Conservation (phyloP, 495 filamentous ascomycete genomes). For the Penicillium salamii region DNA sequence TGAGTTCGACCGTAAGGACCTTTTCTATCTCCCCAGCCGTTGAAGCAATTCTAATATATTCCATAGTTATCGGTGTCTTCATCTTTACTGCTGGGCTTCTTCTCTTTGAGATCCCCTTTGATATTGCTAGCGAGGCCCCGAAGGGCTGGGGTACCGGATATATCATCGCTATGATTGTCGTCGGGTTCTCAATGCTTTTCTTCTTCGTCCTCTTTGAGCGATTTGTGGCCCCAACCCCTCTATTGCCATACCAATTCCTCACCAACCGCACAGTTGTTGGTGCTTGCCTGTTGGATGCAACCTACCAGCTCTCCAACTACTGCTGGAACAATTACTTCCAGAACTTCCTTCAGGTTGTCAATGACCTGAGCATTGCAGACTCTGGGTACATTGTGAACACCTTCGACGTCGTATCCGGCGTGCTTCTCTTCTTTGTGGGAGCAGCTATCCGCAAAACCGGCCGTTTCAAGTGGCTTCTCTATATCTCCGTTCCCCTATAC, state of each 20-base stretch:
- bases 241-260: conserved; percentile 52
- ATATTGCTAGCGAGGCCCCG: conserved; percentile 38
- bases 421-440: conserved; percentile 43
- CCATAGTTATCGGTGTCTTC: conserved; percentile 45
- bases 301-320: conserved; percentile 50
- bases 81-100: conserved; percentile 54
- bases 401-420: conserved; percentile 46
- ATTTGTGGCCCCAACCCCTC: conserved; percentile 44
- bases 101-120: conserved; percentile 57
- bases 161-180: conserved; percentile 52
- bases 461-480: conserved; percentile 48
- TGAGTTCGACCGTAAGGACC: conserved; percentile 22
- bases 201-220: conserved; percentile 56
- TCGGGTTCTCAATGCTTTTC: conserved; percentile 51
- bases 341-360: conserved; percentile 67
- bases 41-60: neutral
- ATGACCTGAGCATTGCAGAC: conserved; percentile 48
- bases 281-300: conserved; percentile 52
- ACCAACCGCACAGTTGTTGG: conserved; percentile 50
- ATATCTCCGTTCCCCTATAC: conserved; percentile 56
- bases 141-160: conserved; percentile 40
- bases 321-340: conserved; percentile 47
- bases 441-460: conserved; percentile 49
- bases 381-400: conserved; percentile 50
- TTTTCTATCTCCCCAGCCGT: neutral